phyloP scores from a whole-genome alignment of 257 asterid genomes.

The Schizonepeta tenuifolia region DNA sequence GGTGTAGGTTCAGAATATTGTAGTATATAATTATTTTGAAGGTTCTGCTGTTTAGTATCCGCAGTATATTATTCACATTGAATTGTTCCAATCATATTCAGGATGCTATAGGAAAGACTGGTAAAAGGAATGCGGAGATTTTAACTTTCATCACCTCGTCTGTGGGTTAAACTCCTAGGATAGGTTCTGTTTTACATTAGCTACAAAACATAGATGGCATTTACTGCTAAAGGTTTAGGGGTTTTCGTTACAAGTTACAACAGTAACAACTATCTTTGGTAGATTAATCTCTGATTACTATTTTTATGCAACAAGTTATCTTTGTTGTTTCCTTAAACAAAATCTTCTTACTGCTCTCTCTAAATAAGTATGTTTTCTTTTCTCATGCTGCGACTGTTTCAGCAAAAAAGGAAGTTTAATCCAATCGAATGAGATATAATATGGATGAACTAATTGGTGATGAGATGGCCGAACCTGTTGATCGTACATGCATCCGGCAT shows the following conservation, averaged over 20 bases:
- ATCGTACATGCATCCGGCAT: constrained; percentile 37
- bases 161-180: constrained; percentile 15
- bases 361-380: constrained; percentile 19
- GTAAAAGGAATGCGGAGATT: not conserved
- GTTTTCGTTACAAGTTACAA: constrained; percentile 1
- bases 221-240: constrained; percentile 7
- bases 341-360: not conserved
- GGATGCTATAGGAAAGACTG: not conserved
- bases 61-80: not conserved
- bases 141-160: constrained; percentile 6
- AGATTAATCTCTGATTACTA: constrained; percentile 10
- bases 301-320: constrained; percentile 12
- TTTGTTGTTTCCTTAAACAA: not conserved
- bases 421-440: constrained; percentile 37
- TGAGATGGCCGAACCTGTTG: constrained; percentile 50
- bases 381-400: constrained; percentile 25
- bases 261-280: constrained; percentile 7
- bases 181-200: constrained; percentile 28
- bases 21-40: not conserved
- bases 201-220: constrained; percentile 19
- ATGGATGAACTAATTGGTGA: constrained; percentile 56
- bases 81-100: not conserved
- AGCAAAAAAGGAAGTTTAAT: constrained; percentile 26
- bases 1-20: too few species aligned
- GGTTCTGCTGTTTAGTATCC: constrained; percentile 11